Evolutionary conservation across 1,284 basidiomycete species (phyloP), one percentile per base, ranked within the genome.

Genomic region (Athelia sp.): DNA sequence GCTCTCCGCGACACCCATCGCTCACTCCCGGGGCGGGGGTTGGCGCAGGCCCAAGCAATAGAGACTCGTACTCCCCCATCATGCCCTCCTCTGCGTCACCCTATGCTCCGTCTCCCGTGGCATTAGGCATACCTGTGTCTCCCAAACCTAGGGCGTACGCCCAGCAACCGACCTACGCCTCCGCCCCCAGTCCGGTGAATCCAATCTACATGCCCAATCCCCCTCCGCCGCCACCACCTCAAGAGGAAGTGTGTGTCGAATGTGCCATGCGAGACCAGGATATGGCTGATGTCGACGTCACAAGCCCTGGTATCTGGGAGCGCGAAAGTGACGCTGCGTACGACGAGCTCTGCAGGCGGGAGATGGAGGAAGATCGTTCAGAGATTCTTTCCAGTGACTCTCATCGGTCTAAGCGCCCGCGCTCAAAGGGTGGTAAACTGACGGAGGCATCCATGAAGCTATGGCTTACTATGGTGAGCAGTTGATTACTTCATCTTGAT

Each of bases 241-340:
- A 75, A 54, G 86, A 87, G 58, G 94, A 98, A 66, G 75, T 98
- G 40, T 99, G 96, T 61, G 76, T 98, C 45, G 96, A 99, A 70
- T 99, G 96, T 66, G 92, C 97, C 61, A 99, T 99, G 96, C 87
- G 96, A 40, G 96, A 99, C 70, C 86, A 96, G 62, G 96, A 99
- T 64, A 93, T 99, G 89, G 93, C 90, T 31, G 96, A 98, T 67
- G 92, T 99, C 23, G 80, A 89, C 63, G 96, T 98, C 19, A 79
- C 85, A 2, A 84, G 87, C 24, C 82, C 86, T 3, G 92, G 93
- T 1, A 78, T 90, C 14, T 99, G 96, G 96, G 93, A 91, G 1
- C 78, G 97, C 32, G 86, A 87, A 58, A 94, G 90, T 63, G 96
- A 99, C 64, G 81, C 76, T 6, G 74, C 79, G 34, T 96, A 83